Evolutionary conservation across 352 stramenopile genomes (phyloP).

Genomic region (Phytophthora pini): DNA sequence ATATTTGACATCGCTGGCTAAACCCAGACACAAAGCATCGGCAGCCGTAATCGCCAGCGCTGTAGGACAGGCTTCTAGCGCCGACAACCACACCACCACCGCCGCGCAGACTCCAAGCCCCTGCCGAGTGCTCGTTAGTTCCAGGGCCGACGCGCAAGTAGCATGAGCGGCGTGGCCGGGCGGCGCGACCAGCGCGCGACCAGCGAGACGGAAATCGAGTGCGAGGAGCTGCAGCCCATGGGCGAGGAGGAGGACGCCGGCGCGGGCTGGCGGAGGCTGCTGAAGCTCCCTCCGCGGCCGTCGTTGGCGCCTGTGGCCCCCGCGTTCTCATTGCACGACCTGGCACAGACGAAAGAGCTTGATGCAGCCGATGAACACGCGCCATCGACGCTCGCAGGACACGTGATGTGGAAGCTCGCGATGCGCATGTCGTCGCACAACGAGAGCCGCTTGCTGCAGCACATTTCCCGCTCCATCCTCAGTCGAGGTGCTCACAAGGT

Average conservation of each 20-base stretch:
- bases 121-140: slow-evolving; percentile 11
- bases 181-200: slow-evolving; percentile 35
- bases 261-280: slow-evolving; percentile 36
- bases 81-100: slow-evolving; percentile 38
- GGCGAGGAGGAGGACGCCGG: slow-evolving; percentile 26
- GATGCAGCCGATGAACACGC: slow-evolving; percentile 12
- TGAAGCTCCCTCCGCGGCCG: slow-evolving; percentile 36
- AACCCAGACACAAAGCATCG: slow-evolving; percentile 30
- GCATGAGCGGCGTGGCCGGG: slow-evolving; percentile 39
- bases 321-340: slow-evolving; percentile 33
- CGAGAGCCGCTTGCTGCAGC: slow-evolving; percentile 67
- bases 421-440: slow-evolving; percentile 73
- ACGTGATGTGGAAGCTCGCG: slow-evolving; percentile 72
- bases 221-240: slow-evolving; percentile 49
- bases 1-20: neutral
- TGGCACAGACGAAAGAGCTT: slow-evolving; percentile 32
- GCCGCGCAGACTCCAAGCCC: slow-evolving; percentile 12
- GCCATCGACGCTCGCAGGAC: slow-evolving; percentile 47
- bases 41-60: slow-evolving; percentile 34
- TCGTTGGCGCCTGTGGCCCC: slow-evolving; percentile 34
- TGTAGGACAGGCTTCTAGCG: slow-evolving; percentile 29
- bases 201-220: slow-evolving; percentile 56
- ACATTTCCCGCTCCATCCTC: slow-evolving; percentile 75
- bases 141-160: slow-evolving; percentile 17
- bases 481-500: slow-evolving; percentile 65